These are phyloP conservation scores for Camelina sativa DNA, from an alignment of 345 rosid species.

Conservation along the genomic window DNA sequence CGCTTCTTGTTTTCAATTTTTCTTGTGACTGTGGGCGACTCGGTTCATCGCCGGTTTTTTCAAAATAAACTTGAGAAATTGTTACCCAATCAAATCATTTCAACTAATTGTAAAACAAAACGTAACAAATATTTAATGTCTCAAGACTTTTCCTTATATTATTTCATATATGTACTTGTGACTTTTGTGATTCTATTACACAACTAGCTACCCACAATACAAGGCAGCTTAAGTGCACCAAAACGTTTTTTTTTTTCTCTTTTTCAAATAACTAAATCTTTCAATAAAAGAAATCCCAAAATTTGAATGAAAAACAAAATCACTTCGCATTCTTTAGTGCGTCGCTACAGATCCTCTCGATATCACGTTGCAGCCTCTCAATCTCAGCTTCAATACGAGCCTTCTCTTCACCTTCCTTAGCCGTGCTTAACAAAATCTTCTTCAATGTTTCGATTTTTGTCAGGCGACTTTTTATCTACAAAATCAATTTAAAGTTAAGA, in stretches of 20 bases:
- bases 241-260: neutral
- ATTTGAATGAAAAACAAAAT: neutral
- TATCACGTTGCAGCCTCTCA: neutral
- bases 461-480: conserved; percentile 2
- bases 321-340: neutral
- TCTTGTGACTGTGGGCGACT: too few relatives aligned
- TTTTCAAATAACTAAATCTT: neutral
- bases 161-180: neutral
- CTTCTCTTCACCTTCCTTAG: neutral
- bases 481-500: neutral
- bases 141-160: neutral
- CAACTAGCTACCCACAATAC: neutral
- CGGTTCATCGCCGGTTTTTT: too few relatives aligned
- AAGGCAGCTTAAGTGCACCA: neutral
- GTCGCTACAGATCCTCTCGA: neutral
- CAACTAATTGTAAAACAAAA: neutral
- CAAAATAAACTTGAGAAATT: too few relatives aligned
- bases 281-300: neutral
- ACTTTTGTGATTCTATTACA: neutral
- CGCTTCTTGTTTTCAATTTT: too few relatives aligned
- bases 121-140: neutral
- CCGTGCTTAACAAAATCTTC: neutral
- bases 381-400: neutral
- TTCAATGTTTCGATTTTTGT: neutral
- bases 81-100: neutral